Conservation (phyloP, 2,329 filamentous ascomycete genomes). For the Penicillium sclerotiorum region DNA sequence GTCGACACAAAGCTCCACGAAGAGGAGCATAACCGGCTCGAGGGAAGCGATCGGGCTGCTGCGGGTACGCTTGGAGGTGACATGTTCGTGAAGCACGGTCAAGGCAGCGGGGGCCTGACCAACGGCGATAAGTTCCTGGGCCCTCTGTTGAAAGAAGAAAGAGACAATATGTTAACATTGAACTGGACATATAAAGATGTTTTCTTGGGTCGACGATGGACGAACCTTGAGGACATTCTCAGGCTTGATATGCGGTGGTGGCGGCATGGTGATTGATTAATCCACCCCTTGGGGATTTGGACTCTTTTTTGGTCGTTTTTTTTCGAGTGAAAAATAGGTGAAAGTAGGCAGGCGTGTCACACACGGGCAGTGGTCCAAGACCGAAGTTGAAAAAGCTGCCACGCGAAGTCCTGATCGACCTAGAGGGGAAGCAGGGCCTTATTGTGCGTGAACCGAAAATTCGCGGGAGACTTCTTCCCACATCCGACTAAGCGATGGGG, state of each 20-base stretch:
- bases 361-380: constrained; percentile 35
- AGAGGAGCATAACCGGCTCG: constrained; percentile 97
- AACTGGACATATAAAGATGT: neutral
- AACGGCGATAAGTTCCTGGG: constrained; percentile 97
- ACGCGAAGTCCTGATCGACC: constrained; percentile 36
- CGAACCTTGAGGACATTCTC: constrained; percentile 93
- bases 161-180: constrained; percentile 15
- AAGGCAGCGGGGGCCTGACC: constrained; percentile 90
- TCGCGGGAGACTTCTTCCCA: constrained; percentile 31
- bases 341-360: constrained; percentile 20
- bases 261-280: constrained; percentile 71
- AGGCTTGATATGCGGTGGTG: constrained; percentile 94
- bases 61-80: constrained; percentile 95
- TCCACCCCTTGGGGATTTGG: constrained; percentile 31
- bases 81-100: constrained; percentile 96
- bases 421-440: constrained; percentile 31
- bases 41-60: constrained; percentile 95
- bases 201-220: constrained; percentile 16
- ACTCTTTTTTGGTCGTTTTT: constrained; percentile 12
- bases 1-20: constrained; percentile 95
- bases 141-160: constrained; percentile 59
- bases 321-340: constrained; percentile 8
- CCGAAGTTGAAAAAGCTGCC: constrained; percentile 36
- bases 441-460: constrained; percentile 42
- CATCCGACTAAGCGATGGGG: constrained; percentile 40